Conservation (phyloP, 306 rosid species). For the Fragaria nilgerrensis region DNA sequence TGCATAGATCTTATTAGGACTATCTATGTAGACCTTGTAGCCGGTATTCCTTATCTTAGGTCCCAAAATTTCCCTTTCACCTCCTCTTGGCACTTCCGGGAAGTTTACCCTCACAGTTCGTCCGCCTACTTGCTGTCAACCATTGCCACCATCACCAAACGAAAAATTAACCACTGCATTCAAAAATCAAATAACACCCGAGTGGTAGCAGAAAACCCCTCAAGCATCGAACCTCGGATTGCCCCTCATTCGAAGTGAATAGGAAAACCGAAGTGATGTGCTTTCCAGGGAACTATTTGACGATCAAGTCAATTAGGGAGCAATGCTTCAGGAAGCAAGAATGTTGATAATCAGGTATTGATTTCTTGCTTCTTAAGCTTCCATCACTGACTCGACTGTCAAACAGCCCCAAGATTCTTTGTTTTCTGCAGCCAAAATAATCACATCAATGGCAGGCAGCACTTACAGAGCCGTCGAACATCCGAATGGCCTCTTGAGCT, state of each 20-base stretch:
- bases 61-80: slow-evolving; percentile 79
- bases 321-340: background rate
- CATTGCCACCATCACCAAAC: slow-evolving; percentile 18
- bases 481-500: slow-evolving; percentile 78
- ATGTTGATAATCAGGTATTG: background rate
- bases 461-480: slow-evolving; percentile 90
- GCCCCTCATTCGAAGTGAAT: background rate
- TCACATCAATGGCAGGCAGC: background rate
- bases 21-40: slow-evolving; percentile 64
- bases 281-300: background rate
- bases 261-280: background rate
- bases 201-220: background rate
- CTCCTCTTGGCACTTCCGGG: slow-evolving; percentile 94
- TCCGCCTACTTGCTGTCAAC: slow-evolving; percentile 78
- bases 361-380: slow-evolving; percentile 4
- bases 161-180: background rate
- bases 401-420: background rate
- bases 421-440: background rate
- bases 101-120: slow-evolving; percentile 77
- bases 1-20: slow-evolving; percentile 85
- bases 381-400: background rate
- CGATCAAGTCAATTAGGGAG: background rate
- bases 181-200: background rate
- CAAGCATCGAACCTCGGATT: background rate
- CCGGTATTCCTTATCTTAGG: slow-evolving; percentile 40